Evolutionary conservation across 345 rosid species (phyloP), one percentile per base, ranked within the genome.

Genomic region (Combretum micranthum): DNA sequence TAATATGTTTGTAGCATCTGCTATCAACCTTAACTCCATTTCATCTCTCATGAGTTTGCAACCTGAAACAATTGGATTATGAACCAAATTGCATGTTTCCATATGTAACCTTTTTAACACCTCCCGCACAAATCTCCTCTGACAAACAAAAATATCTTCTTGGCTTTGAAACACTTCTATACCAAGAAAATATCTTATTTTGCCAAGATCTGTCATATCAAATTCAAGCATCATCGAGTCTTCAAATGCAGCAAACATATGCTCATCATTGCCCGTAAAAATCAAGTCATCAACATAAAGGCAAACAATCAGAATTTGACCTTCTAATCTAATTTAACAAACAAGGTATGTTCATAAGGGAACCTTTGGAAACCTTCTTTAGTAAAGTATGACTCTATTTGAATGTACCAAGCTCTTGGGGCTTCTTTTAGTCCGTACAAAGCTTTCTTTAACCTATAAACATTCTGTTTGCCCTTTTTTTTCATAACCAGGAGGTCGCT

Each of bases 341-440:
- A 32, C 39, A 25, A 25, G 26, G 59, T 26, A 19, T 52, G 66
- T 14, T 62, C 59, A n/a, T 12, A n/a, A 2, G 45, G 32, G 17
- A 48, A 44, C 18, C 12, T 17, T 26, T 25, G 14, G n/a, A 62
- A 62, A 2, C 51, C 65, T 13, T 37, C 15, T 13, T 20, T 20
- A 4, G 13, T 3, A 20, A 63, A 44, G 18, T 45, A 43, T 3
- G 16, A 10, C 10, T 63, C 60, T 12, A 55, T 42, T 15, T 18
- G 17, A 14, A 9, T 19, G 4, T 21, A 42, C 67, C 67, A 55
- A 17, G 47, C 67, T 25, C 61, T 3, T 0, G 51, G 52, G 23
- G 66, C 58, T n/a, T 62, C 44, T 3, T 53, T 42, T 15, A 62
- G 32, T 15, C 52, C 44, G 19, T 53, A 45, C 2, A 53, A 14